Evolutionary conservation across 495 filamentous ascomycete genomes (phyloP), one percentile per base, ranked within the genome.

Genomic region (Pseudomonodictys pantanalensis): DNA sequence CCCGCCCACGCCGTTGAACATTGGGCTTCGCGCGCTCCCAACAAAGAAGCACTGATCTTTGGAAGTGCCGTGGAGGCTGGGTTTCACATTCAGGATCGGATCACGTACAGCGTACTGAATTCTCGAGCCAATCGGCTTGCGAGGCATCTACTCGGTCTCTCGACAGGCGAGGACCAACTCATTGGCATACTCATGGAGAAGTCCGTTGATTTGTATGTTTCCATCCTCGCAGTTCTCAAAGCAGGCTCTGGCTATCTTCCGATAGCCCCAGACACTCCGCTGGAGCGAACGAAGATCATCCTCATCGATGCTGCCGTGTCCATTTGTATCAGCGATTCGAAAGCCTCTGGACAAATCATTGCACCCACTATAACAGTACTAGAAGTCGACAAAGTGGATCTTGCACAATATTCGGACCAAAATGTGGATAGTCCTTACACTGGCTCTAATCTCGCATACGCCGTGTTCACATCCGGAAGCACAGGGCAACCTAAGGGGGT

Each of bases 211-310:
- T 72, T 89, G 0, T 92, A 92, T 67, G 74, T 83, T 22, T 77
- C 83, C 0, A 85, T 92, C 23, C 74, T 95, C 22, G 90, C 85
- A 0, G 78, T 87, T 17, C 66, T 88, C 2, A 91, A 92, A 57
- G 72, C 80, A 11, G 88, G 88, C 8, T 85, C 83, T 52, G 89
- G 85, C 28, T 90, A 92, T 69, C 69, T 92, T 42, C 86, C 88
- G 0, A 72, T 93, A 12, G 76, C 84, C 0, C 82, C 86, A 10
- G 80, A 76, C n/a, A 84, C 83, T 0, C 86, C 89, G 2, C 23
- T 56, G 0, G 73, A 82, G 24, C 75, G 84, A 33, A 72, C 86
- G 11, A 61, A 72, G 15, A 68, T 72, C 7, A 84, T 90, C 42
- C 57, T 91, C 7, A 33, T 71, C 11, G 77, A 82, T 43, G 77